Evolutionary conservation across 192 early-diverging fungal species (phyloP).

Genomic region (Lobosporangium transversale): DNA sequence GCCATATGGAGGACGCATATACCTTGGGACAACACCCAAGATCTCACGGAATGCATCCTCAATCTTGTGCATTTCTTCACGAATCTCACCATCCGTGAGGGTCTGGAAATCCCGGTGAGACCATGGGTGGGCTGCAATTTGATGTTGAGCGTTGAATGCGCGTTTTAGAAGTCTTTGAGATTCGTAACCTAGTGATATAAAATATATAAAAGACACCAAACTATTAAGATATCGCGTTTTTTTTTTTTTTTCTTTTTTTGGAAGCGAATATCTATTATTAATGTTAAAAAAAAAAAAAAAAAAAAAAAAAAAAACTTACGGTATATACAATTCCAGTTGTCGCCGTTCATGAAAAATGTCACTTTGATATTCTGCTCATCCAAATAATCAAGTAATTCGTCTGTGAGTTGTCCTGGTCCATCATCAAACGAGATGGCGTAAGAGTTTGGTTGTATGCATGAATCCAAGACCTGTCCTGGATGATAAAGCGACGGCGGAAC

Average conservation of each 20-base stretch:
- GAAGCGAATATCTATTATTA: neutral
- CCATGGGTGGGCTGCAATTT: conserved; percentile 71
- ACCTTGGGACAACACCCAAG: conserved; percentile 64
- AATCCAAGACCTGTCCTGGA: conserved; percentile 25
- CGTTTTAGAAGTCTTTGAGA: conserved; percentile 32
- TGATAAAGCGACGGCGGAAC: conserved; percentile 10
- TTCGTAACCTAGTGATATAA: conserved; percentile 16
- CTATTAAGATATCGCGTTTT: too few relatives aligned
- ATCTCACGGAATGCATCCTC: conserved; percentile 60
- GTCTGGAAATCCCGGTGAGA: conserved; percentile 57
- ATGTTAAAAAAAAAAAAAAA: too few relatives aligned
- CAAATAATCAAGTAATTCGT: conserved; percentile 63
- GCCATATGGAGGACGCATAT: conserved; percentile 70
- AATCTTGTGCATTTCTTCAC: conserved; percentile 58
- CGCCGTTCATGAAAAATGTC: conserved; percentile 76
- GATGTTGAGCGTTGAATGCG: conserved; percentile 59
- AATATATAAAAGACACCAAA: conserved; percentile 2
- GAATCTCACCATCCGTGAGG: conserved; percentile 56
- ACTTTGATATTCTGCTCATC: conserved; percentile 63
- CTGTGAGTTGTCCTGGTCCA: conserved; percentile 66
- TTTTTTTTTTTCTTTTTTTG: neutral
- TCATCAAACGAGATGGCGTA: conserved; percentile 74
- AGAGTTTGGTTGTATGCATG: conserved; percentile 22
- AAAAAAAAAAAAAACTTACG: conserved; percentile 49
- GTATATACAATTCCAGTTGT: conserved; percentile 54